phyloP scores from a whole-genome alignment of 306 rosid genomes.

The Crotalaria pallida region DNA sequence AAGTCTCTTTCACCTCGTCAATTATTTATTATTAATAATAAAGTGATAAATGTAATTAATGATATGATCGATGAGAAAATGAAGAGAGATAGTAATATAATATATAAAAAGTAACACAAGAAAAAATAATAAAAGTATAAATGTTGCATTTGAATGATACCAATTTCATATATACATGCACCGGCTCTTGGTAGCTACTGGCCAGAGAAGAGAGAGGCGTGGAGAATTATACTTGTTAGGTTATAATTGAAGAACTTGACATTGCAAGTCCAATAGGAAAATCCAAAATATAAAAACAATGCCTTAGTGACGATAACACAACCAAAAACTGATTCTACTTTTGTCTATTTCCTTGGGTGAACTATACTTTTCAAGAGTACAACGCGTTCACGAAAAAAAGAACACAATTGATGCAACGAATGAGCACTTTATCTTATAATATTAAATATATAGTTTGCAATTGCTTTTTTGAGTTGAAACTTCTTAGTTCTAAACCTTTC shows the following conservation, averaged over 20 bases:
- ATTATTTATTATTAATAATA: too few species aligned
- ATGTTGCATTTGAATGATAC: too few species aligned
- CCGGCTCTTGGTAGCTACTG: not conserved
- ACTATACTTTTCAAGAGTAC: conserved; percentile 12
- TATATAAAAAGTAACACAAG: too few species aligned
- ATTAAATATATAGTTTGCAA: not conserved
- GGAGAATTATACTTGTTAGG: conserved; percentile 18
- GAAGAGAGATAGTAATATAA: too few species aligned
- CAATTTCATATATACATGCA: not conserved
- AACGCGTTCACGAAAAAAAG: conserved; percentile 20
- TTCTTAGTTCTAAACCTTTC: not conserved
- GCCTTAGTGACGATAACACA: not conserved
- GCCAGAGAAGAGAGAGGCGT: conserved; percentile 27
- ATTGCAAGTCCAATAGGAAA: conserved; percentile 13
- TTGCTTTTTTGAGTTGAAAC: conserved; percentile 18
- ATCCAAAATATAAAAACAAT: not conserved
- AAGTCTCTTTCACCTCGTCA: too few species aligned
- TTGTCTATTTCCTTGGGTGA: conserved; percentile 11
- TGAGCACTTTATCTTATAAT: not conserved
- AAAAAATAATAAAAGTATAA: too few species aligned
- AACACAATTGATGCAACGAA: conserved; percentile 12
- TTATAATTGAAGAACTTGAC: not conserved
- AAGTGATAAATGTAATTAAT: too few species aligned
- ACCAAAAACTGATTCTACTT: conserved; percentile 15
- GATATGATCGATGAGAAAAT: too few species aligned